Percentiles rank a stretch among this genome's conserved stretches.
Evolutionary conservation across 805 yeast species (phyloP).

Genomic region (Metschnikowia drakensbergensis): DNA sequence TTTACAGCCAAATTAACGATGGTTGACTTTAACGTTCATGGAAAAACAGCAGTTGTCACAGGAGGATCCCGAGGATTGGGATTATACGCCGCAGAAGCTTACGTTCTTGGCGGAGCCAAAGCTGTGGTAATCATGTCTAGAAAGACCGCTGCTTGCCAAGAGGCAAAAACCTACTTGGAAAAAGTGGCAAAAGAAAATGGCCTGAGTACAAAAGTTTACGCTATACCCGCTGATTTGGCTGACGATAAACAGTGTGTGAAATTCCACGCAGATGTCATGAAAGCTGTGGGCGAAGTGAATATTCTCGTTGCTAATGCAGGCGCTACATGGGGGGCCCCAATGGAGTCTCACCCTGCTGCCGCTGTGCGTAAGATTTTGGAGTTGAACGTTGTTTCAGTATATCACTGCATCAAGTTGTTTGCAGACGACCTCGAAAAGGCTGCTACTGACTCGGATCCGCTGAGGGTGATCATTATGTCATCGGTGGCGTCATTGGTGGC

Average conservation of each 20-base stretch:
- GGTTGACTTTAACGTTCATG: conserved; percentile 49
- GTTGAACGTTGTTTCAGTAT: conserved; percentile 66
- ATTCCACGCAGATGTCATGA: conserved; percentile 40
- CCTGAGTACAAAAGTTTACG: conserved; percentile 27
- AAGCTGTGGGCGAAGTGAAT: conserved; percentile 46
- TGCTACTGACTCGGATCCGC: conserved; percentile 53
- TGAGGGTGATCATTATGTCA: conserved; percentile 63
- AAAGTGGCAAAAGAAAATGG: conserved; percentile 34
- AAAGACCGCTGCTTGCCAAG: conserved; percentile 56
- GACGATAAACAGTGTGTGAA: conserved; percentile 44
- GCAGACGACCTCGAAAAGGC: conserved; percentile 53
- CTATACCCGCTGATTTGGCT: conserved; percentile 58
- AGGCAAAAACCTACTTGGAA: conserved; percentile 45
- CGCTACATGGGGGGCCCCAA: conserved; percentile 70
- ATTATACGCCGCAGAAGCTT: conserved; percentile 60
- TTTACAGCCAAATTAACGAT: conserved; percentile 15
- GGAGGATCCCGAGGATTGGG: conserved; percentile 81
- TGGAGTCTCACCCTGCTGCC: conserved; percentile 55
- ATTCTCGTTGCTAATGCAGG: conserved; percentile 76
- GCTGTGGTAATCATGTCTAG: conserved; percentile 63
- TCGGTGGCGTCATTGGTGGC: conserved; percentile 56
- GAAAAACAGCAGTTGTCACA: conserved; percentile 63
- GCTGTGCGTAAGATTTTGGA: conserved; percentile 62
- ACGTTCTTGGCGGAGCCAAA: conserved; percentile 58
- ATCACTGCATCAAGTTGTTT: conserved; percentile 59